Evolutionary conservation across 306 rosid genomes (phyloP).

Genomic region (Cicer cuneatum): DNA sequence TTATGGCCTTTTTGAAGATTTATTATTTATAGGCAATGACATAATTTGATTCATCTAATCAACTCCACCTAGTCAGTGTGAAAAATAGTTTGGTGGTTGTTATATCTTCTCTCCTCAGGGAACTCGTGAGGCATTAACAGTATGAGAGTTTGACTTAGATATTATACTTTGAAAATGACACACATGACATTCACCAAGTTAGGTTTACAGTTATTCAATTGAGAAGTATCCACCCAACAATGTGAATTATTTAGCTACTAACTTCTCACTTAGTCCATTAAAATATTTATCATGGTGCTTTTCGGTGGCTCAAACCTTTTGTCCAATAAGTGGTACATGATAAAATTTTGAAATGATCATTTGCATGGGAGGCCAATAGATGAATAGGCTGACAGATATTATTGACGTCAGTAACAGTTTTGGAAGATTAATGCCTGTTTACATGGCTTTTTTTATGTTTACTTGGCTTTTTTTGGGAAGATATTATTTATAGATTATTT

Average conservation of each 20-base stretch:
- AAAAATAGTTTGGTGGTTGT: not conserved
- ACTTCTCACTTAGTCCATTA: not conserved
- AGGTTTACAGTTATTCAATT: slow-evolving; percentile 11
- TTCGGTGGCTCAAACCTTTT: no score
- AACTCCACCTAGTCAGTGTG: not conserved
- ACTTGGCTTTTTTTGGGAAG: no score
- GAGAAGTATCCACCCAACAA: slow-evolving; percentile 12
- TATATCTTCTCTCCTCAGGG: not conserved
- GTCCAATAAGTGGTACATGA: no score
- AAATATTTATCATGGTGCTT: not conserved
- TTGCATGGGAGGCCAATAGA: no score
- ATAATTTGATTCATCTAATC: not conserved
- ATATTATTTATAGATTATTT: no score
- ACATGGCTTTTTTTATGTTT: no score
- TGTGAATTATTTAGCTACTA: slow-evolving; percentile 17
- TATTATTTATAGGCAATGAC: not conserved
- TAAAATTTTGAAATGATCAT: no score
- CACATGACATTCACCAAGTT: not conserved
- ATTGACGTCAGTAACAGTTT: no score
- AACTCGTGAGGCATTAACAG: not conserved
- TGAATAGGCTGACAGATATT: no score
- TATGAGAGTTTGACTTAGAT: slow-evolving; percentile 22
- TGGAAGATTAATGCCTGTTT: no score
- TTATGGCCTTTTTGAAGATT: slow-evolving; percentile 14
- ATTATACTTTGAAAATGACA: slow-evolving; percentile 6